Base-by-base conservation (phyloP, 768 basidiomycete genomes). In the Cyclocybe aegerita region DNA sequence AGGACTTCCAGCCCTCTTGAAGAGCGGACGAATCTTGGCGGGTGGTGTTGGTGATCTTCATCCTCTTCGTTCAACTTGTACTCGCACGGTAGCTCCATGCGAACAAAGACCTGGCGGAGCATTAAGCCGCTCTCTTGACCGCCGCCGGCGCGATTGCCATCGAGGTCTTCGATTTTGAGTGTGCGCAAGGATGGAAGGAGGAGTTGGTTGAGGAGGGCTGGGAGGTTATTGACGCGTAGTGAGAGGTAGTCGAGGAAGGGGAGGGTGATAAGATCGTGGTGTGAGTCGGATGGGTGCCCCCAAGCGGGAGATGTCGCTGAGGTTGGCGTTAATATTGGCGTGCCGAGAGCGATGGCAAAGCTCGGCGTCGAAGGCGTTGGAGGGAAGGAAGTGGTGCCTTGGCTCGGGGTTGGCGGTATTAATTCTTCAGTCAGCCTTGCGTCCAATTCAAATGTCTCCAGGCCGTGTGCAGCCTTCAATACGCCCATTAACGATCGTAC, bases 141-240 rank as follows among this genome's bases (percentile, higher is more conserved):
- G 11, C 64, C 63, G 4, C 60, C 50, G 1, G 51, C 32, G 2
- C 70, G 57, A 37, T 60, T 65, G 12, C 70, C 71, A 45, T 73
- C 71, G 23, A 73, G 57, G 46, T 72, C 71, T 39, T 66, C 63
- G 33, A 75, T 55, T 43, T 54, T 60, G 15, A 75, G 60, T 7
- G 44, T 48, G 12, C 52, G 57, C 40, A 73, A 62, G 29, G 60
- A 47, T 0, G 71, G 73, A 9, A 66, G 47, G 43, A 69, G 59
- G 39, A 73, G 60, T 16, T 58, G 57, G 33, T 59, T 57, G 46
- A 70, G 65, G 7, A 73, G 44, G 7, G 60, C 47, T 1, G 67
- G 62, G 39, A 73, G 45, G 55, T 69, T 65, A 54, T 73, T 75
- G 9, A 64, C 62, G 1, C 70, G 64, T 23, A 75, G 61, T 4